A percentile compares a stretch with the other conserved stretches of the same genome.
These are phyloP conservation scores for Apostasia ramifera DNA, from an alignment of 106 monocot genomes.

Conservation along the genomic window DNA sequence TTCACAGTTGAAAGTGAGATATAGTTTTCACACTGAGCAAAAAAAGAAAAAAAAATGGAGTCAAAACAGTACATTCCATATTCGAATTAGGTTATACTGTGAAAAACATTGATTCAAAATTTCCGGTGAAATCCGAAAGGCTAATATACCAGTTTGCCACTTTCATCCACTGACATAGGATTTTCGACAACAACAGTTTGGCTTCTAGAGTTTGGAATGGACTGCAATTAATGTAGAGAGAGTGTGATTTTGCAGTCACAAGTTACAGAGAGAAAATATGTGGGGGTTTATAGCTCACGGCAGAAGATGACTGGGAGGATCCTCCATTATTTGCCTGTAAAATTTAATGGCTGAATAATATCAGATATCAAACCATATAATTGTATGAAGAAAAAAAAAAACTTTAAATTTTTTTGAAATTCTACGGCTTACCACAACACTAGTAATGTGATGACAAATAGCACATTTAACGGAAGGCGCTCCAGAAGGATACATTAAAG, in stretches of 20 bases:
- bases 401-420: neutral
- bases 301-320: slow-evolving; percentile 21
- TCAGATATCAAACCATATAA: neutral
- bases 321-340: slow-evolving; percentile 27
- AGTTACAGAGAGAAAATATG: neutral
- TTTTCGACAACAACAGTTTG: slow-evolving; percentile 71
- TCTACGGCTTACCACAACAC: slow-evolving; percentile 29
- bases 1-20: too few species aligned
- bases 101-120: too few species aligned
- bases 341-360: neutral
- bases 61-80: too few species aligned
- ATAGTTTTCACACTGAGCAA: too few species aligned
- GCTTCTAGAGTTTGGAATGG: slow-evolving; percentile 14
- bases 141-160: slow-evolving; percentile 49
- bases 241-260: neutral
- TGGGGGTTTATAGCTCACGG: slow-evolving; percentile 21
- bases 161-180: slow-evolving; percentile 59
- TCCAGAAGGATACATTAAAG: slow-evolving; percentile 55
- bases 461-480: slow-evolving; percentile 63
- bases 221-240: neutral
- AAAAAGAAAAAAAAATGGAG: too few species aligned
- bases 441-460: slow-evolving; percentile 54
- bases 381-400: neutral
- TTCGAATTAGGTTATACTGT: too few species aligned
- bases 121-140: too few species aligned